A percentile compares a stretch with the other conserved stretches of the same genome.
Conservation (phyloP, 1,139 yeast species). For the Meyerozyma carpophila region DNA sequence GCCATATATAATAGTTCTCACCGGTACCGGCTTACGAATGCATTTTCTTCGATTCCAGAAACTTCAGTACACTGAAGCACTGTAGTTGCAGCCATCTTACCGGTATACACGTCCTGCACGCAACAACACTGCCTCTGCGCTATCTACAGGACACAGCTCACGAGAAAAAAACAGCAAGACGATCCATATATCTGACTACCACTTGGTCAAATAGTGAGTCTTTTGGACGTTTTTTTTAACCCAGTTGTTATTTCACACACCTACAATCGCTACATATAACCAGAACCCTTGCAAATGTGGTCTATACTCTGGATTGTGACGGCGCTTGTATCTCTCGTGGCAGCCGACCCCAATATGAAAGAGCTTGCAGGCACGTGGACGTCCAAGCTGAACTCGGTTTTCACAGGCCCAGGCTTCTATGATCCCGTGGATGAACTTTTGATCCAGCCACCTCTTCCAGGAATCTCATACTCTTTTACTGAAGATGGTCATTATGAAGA, state of each 20-base stretch:
- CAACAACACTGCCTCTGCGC: background rate
- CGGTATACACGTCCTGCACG: background rate
- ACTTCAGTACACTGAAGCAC: too few relatives aligned
- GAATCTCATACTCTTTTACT: slow-evolving; percentile 88
- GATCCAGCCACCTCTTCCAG: slow-evolving; percentile 94
- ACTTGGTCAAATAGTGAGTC: too few relatives aligned
- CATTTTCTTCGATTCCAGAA: background rate
- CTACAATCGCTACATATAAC: background rate
- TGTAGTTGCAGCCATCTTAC: background rate
- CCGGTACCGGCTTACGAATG: background rate
- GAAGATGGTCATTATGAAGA: slow-evolving; percentile 87
- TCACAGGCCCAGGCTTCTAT: slow-evolving; percentile 95
- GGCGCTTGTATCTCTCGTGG: background rate
- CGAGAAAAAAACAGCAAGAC: background rate
- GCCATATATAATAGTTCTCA: background rate
- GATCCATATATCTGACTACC: background rate
- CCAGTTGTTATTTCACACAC: too few relatives aligned
- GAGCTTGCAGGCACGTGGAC: slow-evolving; percentile 89
- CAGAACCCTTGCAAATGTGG: background rate
- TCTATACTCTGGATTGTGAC: background rate
- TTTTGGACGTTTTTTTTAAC: too few relatives aligned
- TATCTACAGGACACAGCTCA: background rate
- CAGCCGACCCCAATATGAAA: slow-evolving; percentile 17
- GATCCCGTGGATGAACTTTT: slow-evolving; percentile 93
- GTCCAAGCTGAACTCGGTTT: slow-evolving; percentile 86